These are phyloP conservation scores for Penicillium sp. DNA, from an alignment of 2,329 filamentous ascomycete species.

Conservation along the genomic window DNA sequence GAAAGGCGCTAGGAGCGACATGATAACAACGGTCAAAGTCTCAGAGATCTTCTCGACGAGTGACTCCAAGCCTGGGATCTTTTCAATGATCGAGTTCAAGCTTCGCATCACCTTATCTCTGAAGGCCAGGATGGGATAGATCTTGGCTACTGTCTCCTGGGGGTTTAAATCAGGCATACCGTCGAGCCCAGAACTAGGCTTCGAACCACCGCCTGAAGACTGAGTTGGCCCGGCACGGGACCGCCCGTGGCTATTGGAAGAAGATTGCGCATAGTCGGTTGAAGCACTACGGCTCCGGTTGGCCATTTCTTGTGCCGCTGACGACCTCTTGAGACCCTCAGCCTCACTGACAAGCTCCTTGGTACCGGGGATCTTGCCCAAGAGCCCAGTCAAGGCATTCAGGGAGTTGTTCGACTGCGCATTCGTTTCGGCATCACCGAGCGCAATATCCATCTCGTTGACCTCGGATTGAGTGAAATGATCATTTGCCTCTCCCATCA, in stretches of 20 bases:
- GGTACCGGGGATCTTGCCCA: slow-evolving; percentile 74
- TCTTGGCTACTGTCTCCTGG: slow-evolving; percentile 72
- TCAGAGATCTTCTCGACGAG: slow-evolving; percentile 94
- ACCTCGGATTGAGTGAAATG: slow-evolving; percentile 84
- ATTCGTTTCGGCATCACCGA: slow-evolving; percentile 65
- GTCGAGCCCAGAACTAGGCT: slow-evolving; percentile 57
- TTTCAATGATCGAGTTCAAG: slow-evolving; percentile 79
- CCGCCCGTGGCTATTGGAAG: slow-evolving; percentile 16
- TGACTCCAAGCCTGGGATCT: slow-evolving; percentile 84
- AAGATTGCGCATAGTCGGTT: slow-evolving; percentile 29
- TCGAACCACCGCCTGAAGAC: slow-evolving; percentile 39
- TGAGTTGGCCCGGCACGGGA: slow-evolving; percentile 43
- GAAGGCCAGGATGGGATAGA: slow-evolving; percentile 93
- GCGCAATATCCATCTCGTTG: slow-evolving; percentile 73
- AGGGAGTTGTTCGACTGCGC: slow-evolving; percentile 45
- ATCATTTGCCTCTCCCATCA: slow-evolving; percentile 73
- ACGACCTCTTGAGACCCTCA: slow-evolving; percentile 59
- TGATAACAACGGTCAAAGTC: slow-evolving; percentile 84
- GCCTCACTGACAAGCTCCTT: slow-evolving; percentile 67
- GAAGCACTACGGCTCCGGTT: slow-evolving; percentile 47
- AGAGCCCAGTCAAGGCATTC: slow-evolving; percentile 67
- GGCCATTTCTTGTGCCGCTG: slow-evolving; percentile 63
- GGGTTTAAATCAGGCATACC: slow-evolving; percentile 80
- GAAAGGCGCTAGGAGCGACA: slow-evolving; percentile 88
- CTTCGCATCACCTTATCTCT: slow-evolving; percentile 88